These are phyloP conservation scores for Alternaria panax DNA, from an alignment of 2,329 filamentous ascomycete genomes.

Conservation along the genomic window DNA sequence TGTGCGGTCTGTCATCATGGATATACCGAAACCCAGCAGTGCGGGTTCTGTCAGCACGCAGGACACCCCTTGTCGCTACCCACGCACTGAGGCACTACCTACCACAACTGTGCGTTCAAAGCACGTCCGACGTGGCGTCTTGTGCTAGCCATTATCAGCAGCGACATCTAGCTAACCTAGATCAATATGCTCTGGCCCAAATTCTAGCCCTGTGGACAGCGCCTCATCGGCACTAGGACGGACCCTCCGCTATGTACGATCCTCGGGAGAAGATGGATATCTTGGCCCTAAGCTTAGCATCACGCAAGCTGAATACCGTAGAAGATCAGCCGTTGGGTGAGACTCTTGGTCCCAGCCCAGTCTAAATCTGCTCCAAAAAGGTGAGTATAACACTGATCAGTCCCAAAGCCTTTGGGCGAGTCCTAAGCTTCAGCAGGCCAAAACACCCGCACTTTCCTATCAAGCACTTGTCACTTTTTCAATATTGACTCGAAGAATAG, in stretches of 20 bases:
- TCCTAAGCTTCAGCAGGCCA: slow-evolving; percentile 11
- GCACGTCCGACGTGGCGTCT: slow-evolving; percentile 29
- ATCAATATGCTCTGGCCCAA: slow-evolving; percentile 25
- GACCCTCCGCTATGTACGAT: slow-evolving; percentile 31
- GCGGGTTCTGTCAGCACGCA: slow-evolving; percentile 40
- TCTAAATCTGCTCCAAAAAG: slow-evolving; percentile 25
- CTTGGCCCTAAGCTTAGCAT: slow-evolving; percentile 26
- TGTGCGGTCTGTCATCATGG: slow-evolving; percentile 20
- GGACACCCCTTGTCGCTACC: slow-evolving; percentile 33
- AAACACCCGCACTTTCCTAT: not conserved
- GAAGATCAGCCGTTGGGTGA: slow-evolving; percentile 34
- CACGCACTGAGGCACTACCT: slow-evolving; percentile 40
- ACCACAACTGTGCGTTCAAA: slow-evolving; percentile 30
- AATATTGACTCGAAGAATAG: not conserved
- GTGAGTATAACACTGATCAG: slow-evolving; percentile 37
- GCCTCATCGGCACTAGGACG: slow-evolving; percentile 20
- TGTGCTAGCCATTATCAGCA: slow-evolving; percentile 18
- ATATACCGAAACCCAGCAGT: slow-evolving; percentile 18
- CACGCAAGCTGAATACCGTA: slow-evolving; percentile 25
- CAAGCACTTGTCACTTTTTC: not conserved
- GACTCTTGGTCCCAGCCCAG: slow-evolving; percentile 25
- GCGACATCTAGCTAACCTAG: slow-evolving; percentile 18
- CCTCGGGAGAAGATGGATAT: slow-evolving; percentile 25
- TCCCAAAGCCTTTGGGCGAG: slow-evolving; percentile 27
- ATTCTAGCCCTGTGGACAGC: slow-evolving; percentile 17